Percentiles rank a stretch among this genome's conserved stretches.
These are phyloP conservation scores for Amaranthus hypochondriacus DNA, from an alignment of 148 eudicot genomes.

Conservation along the genomic window DNA sequence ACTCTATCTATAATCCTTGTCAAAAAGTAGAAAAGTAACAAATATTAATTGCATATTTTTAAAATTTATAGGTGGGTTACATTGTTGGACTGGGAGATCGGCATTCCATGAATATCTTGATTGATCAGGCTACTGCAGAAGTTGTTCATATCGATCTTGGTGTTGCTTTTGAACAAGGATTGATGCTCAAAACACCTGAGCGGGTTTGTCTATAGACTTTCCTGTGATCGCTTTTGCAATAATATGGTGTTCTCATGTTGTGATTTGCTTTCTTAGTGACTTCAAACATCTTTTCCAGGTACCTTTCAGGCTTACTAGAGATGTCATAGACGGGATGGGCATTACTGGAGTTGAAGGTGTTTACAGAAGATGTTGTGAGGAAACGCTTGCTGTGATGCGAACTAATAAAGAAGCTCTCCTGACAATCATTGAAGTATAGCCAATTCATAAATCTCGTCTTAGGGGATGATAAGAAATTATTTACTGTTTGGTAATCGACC, in stretches of 20 bases:
- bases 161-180: slow-evolving; percentile 97
- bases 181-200: slow-evolving; percentile 99
- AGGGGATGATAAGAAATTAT: neutral
- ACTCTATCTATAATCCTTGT: too few species aligned
- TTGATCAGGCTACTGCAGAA: slow-evolving; percentile 97
- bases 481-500: slow-evolving; percentile 1
- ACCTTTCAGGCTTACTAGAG: slow-evolving; percentile 90
- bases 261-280: slow-evolving; percentile 1
- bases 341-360: slow-evolving; percentile 97
- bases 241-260: neutral
- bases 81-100: slow-evolving; percentile 98
- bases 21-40: too few species aligned
- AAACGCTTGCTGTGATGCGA: slow-evolving; percentile 93
- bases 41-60: neutral
- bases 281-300: slow-evolving; percentile 45
- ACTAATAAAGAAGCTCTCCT: slow-evolving; percentile 94
- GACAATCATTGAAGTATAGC: slow-evolving; percentile 82
- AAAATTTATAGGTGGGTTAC: slow-evolving; percentile 71
- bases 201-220: slow-evolving; percentile 45
- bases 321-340: slow-evolving; percentile 96
- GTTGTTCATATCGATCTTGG: slow-evolving; percentile 98
- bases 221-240: neutral
- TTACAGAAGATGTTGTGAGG: slow-evolving; percentile 93
- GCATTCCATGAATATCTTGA: slow-evolving; percentile 88
- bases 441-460: neutral